A percentile compares a stretch with the other conserved stretches of the same genome.
Conservation (phyloP, 768 basidiomycete species). For the Macrocybe gigantea region DNA sequence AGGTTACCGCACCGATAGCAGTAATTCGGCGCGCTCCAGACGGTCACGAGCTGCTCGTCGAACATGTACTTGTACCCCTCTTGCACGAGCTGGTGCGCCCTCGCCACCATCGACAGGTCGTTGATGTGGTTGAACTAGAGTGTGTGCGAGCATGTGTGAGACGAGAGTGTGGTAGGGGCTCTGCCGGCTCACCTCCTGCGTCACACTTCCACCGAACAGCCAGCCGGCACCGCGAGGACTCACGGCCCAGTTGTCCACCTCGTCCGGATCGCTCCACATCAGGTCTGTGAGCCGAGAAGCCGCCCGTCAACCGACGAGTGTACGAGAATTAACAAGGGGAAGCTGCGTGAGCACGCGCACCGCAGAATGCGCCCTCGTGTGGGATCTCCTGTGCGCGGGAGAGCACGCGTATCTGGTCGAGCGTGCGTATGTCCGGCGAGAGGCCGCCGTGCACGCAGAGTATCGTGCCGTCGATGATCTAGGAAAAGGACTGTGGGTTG, state of each 20-base stretch:
- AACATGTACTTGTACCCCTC: conserved; percentile 98
- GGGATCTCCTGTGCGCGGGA: conserved; percentile 97
- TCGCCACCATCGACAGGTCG: conserved; percentile 78
- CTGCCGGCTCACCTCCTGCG: conserved; percentile 56
- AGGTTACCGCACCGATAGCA: conserved; percentile 80
- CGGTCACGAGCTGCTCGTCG: conserved; percentile 84
- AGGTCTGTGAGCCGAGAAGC: conserved; percentile 50
- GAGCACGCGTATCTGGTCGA: conserved; percentile 91
- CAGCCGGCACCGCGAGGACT: conserved; percentile 96
- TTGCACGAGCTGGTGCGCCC: conserved; percentile 95
- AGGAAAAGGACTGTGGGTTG: not conserved
- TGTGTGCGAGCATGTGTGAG: not conserved
- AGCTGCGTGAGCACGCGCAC: conserved; percentile 28
- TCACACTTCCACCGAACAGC: conserved; percentile 86
- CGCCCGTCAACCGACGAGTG: not conserved
- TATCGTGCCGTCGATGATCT: conserved; percentile 93
- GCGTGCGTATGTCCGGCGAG: conserved; percentile 90
- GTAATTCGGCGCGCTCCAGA: conserved; percentile 91
- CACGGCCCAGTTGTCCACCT: conserved; percentile 94
- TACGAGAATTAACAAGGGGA: not conserved
- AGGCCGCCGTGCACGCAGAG: conserved; percentile 96
- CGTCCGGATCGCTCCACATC: conserved; percentile 98
- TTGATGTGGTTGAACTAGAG: conserved; percentile 92
- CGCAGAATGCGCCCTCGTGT: conserved; percentile 98
- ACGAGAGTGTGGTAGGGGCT: not conserved